Evolutionary conservation across 768 basidiomycete genomes (phyloP).

Genomic region (Scleroderma bovista): DNA sequence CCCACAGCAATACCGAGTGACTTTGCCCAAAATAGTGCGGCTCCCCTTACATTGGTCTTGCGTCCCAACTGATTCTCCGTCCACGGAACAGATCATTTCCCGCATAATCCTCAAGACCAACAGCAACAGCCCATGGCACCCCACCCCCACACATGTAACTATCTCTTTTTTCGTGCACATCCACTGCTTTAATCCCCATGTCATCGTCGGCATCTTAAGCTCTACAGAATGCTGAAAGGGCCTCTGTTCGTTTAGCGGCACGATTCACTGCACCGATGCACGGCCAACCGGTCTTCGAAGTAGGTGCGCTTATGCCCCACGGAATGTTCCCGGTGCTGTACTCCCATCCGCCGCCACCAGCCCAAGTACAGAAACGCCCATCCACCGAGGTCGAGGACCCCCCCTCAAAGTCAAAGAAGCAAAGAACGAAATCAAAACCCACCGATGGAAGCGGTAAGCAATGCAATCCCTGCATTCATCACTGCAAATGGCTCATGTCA

Average conservation of each 20-base stretch:
- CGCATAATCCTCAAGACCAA: conserved; percentile 30
- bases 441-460: conserved; percentile 30
- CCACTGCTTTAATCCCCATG: conserved; percentile 14
- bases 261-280: conserved; percentile 36
- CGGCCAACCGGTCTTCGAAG: conserved; percentile 28
- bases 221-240: conserved; percentile 50
- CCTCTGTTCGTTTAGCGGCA: conserved; percentile 53
- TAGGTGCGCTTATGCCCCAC: conserved; percentile 27
- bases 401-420: conserved; percentile 42
- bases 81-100: conserved; percentile 24
- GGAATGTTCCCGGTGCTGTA: conserved; percentile 24
- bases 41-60: conserved; percentile 3
- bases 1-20: conserved; percentile 39
- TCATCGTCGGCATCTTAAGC: conserved; percentile 27
- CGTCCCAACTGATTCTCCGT: conserved; percentile 12
- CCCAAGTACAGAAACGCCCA: conserved; percentile 32
- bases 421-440: conserved; percentile 35
- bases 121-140: conserved; percentile 24
- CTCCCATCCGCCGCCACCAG: conserved; percentile 23
- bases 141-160: conserved; percentile 28
- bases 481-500: conserved; percentile 9
- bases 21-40: conserved; percentile 35
- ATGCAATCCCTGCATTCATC: conserved; percentile 1
- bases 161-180: conserved; percentile 17
- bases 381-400: conserved; percentile 36